Percentiles rank a stretch among this genome's conserved stretches.
Evolutionary conservation across 2,329 filamentous ascomycete species (phyloP).

Genomic region (Epichloe sp.): DNA sequence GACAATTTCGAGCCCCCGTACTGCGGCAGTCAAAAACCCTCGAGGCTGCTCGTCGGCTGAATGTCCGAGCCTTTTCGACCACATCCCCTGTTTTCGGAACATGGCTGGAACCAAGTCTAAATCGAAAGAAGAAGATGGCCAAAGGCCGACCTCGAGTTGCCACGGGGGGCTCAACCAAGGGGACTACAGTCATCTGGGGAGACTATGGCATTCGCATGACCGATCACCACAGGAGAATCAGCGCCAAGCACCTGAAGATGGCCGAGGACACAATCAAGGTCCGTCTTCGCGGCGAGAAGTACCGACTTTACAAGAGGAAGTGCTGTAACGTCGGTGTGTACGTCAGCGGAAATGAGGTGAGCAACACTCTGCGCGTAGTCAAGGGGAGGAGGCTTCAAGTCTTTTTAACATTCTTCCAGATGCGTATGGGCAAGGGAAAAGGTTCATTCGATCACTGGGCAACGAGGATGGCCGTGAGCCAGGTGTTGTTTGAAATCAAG

Average conservation of each 20-base stretch:
- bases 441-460: slow-evolving; percentile 97
- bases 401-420: slow-evolving; percentile 27
- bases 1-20: slow-evolving; percentile 21
- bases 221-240: slow-evolving; percentile 86
- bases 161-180: slow-evolving; percentile 86
- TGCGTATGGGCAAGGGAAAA: slow-evolving; percentile 98
- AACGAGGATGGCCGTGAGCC: slow-evolving; percentile 74
- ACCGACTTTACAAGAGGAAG: slow-evolving; percentile 82
- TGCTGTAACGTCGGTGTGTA: slow-evolving; percentile 92
- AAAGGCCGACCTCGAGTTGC: slow-evolving; percentile 81
- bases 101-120: slow-evolving; percentile 70
- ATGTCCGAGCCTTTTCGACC: slow-evolving; percentile 59
- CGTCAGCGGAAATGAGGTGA: slow-evolving; percentile 79
- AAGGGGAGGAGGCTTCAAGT: background rate
- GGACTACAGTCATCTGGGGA: slow-evolving; percentile 92
- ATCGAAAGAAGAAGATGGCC: slow-evolving; percentile 75
- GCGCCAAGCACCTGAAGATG: slow-evolving; percentile 72
- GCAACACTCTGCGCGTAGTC: background rate
- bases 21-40: slow-evolving; percentile 17
- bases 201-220: slow-evolving; percentile 90
- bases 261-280: slow-evolving; percentile 90
- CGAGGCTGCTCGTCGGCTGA: slow-evolving; percentile 22
- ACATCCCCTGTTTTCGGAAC: slow-evolving; percentile 45
- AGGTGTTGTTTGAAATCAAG: slow-evolving; percentile 84
- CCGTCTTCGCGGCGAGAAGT: slow-evolving; percentile 79